Percentiles rank a stretch among this genome's conserved stretches.
phyloP scores from a whole-genome alignment of 345 rosid genomes.

The Eucalyptus marginata region DNA sequence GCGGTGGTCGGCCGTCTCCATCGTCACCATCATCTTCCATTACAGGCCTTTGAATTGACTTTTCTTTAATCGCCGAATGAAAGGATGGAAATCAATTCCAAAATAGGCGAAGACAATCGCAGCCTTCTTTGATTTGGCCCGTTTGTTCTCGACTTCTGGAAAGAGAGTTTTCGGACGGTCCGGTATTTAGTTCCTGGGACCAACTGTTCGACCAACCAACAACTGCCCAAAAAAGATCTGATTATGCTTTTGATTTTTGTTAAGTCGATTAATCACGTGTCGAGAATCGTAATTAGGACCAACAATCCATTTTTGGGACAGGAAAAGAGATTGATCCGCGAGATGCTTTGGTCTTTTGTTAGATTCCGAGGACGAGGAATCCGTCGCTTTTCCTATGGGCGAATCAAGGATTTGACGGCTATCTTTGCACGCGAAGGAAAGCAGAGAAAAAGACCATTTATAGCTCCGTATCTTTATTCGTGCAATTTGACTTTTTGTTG shows the following conservation, averaged over 20 bases:
- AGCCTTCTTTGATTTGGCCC: neutral
- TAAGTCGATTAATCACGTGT: neutral
- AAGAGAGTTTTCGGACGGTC: neutral
- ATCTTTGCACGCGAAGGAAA: neutral
- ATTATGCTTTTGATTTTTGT: neutral
- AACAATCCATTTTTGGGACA: neutral
- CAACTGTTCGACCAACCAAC: neutral
- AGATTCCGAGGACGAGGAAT: neutral
- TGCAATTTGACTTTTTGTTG: neutral
- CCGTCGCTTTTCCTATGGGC: neutral
- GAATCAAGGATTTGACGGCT: neutral
- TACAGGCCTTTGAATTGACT: neutral
- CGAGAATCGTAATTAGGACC: neutral
- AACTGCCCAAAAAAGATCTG: neutral
- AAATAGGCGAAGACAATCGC: neutral
- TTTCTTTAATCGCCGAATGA: neutral
- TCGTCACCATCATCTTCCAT: neutral
- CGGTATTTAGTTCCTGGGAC: neutral
- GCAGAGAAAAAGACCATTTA: neutral
- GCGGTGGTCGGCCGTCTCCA: neutral
- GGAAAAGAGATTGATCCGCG: neutral
- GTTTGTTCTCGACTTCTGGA: neutral
- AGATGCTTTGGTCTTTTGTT: neutral
- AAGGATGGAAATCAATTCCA: neutral
- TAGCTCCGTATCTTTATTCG: neutral